phyloP scores from a whole-genome alignment of 176 grass and related monocot genomes.

The Dendrocalamus sinicus region DNA sequence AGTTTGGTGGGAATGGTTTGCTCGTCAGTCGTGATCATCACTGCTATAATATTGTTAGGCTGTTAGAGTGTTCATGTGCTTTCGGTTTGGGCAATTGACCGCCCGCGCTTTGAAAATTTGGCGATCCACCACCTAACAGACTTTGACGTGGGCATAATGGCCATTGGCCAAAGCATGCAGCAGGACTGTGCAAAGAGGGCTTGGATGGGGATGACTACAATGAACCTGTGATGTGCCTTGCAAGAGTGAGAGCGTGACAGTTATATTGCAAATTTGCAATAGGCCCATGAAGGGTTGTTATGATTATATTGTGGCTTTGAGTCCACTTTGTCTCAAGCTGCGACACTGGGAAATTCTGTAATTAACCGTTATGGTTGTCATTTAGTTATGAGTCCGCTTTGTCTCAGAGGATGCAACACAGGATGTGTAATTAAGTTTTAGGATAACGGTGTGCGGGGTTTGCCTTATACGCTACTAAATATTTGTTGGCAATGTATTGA shows the following conservation, averaged over 20 bases:
- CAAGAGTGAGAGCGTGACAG: background rate
- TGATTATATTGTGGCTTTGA: background rate
- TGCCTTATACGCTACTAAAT: background rate
- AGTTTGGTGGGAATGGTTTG: conserved; percentile 13
- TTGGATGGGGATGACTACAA: background rate
- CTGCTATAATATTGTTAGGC: background rate
- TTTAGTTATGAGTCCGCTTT: background rate
- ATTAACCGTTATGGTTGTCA: background rate
- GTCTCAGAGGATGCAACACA: background rate
- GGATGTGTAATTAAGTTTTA: conserved; percentile 12
- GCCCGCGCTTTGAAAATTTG: background rate
- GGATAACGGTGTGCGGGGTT: background rate
- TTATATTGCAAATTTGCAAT: background rate
- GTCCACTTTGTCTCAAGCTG: background rate
- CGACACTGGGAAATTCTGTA: background rate
- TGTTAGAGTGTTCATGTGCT: background rate
- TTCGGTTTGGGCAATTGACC: background rate
- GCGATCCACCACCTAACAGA: background rate
- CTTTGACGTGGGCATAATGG: background rate
- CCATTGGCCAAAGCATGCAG: background rate
- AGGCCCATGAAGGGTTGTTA: background rate
- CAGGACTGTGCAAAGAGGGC: background rate
- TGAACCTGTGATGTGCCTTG: background rate
- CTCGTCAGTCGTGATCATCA: conserved; percentile 18
- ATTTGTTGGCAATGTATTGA: background rate